phyloP scores from a whole-genome alignment of 192 early-diverging fungal genomes.

The Diversispora epigaea region DNA sequence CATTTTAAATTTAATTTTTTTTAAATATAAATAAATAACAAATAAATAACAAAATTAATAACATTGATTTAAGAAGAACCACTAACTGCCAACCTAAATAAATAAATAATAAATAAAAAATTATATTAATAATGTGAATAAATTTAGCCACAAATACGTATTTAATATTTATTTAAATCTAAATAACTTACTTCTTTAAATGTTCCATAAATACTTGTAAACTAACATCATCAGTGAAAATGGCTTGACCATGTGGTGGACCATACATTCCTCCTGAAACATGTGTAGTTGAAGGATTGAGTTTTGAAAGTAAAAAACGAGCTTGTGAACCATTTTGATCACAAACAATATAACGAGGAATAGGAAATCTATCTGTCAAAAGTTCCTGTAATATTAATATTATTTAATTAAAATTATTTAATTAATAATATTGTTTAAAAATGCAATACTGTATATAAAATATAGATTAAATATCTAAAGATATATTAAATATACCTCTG shows the following conservation, averaged over 20 bases:
- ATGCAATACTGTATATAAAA: neutral
- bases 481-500: slow-evolving; percentile 52
- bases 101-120: slow-evolving; percentile 29
- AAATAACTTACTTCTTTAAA: slow-evolving; percentile 69
- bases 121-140: neutral
- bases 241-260: slow-evolving; percentile 74
- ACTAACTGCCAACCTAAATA: slow-evolving; percentile 48
- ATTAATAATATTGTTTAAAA: neutral
- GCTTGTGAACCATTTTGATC: slow-evolving; percentile 97
- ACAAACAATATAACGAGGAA: slow-evolving; percentile 97
- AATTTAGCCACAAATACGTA: neutral
- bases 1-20: too few species aligned
- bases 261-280: slow-evolving; percentile 71
- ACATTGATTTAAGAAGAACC: slow-evolving; percentile 26
- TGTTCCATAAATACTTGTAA: slow-evolving; percentile 98
- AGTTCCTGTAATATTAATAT: slow-evolving; percentile 64
- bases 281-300: slow-evolving; percentile 98
- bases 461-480: neutral
- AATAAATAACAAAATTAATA: neutral
- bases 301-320: slow-evolving; percentile 95
- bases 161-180: neutral
- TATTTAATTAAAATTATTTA: too few species aligned
- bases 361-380: slow-evolving; percentile 92
- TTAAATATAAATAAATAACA: too few species aligned
- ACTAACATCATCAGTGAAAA: slow-evolving; percentile 98